phyloP scores from a whole-genome alignment of 148 eudicot genomes.

The Chenopodium quinoa region DNA sequence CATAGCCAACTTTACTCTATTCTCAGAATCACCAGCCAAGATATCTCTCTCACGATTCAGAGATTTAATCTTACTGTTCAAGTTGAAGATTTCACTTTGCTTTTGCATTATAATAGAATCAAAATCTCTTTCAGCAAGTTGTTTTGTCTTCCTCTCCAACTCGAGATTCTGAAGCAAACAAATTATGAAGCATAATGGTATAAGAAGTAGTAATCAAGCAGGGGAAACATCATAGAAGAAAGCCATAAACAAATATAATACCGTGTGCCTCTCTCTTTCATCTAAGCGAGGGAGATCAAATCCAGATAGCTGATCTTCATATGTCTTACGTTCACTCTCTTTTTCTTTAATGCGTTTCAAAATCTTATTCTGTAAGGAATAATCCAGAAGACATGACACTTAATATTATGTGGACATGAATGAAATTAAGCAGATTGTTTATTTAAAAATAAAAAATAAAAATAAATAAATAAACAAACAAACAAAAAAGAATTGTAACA shows the following conservation, averaged over 20 bases:
- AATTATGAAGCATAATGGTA: conserved; percentile 1
- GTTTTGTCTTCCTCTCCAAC: conserved; percentile 59
- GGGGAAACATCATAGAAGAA: neutral
- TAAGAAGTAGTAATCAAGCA: neutral
- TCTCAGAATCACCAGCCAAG: conserved; percentile 63
- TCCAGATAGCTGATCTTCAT: conserved; percentile 50
- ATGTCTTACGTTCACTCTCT: conserved; percentile 52
- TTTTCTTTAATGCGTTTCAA: conserved; percentile 50
- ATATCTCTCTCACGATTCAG: conserved; percentile 54
- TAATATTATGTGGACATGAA: conserved; percentile 2
- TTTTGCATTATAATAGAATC: conserved; percentile 35
- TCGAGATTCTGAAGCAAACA: conserved; percentile 50
- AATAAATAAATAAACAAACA: too few relatives aligned
- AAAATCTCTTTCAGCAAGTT: conserved; percentile 53
- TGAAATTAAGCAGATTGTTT: conserved; percentile 7
- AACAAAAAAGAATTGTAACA: neutral
- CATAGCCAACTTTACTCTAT: conserved; percentile 57
- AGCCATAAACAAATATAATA: conserved; percentile 23
- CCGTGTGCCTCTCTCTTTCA: conserved; percentile 68
- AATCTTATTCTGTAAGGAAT: conserved; percentile 42
- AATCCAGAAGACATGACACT: neutral
- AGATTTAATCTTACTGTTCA: conserved; percentile 50
- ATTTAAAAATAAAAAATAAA: too few relatives aligned
- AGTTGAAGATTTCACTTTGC: conserved; percentile 38
- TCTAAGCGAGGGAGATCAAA: conserved; percentile 53